Conservation (phyloP, 768 basidiomycete genomes). For the Calocybe indica region DNA sequence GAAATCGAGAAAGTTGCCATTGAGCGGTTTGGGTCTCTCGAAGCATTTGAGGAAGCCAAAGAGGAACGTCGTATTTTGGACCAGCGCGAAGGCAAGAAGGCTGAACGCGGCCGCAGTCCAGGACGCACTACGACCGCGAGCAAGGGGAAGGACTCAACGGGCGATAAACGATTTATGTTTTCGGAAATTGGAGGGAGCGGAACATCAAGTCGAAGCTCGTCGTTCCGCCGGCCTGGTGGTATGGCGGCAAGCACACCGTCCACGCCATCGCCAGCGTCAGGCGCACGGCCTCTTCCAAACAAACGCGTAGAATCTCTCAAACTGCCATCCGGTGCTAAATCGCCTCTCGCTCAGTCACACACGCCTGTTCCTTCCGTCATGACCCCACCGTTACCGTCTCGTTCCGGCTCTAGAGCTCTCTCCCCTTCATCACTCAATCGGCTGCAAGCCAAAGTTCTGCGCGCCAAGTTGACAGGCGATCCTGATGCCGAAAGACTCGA, state of each 20-base stretch:
- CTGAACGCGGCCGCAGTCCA: constrained; percentile 25
- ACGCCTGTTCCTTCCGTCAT: constrained; percentile 92
- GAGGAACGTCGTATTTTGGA: constrained; percentile 85
- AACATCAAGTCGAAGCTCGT: constrained; percentile 72
- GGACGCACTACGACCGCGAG: constrained; percentile 22
- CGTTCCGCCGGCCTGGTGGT: constrained; percentile 81
- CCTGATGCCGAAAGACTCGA: constrained; percentile 75
- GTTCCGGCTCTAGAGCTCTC: constrained; percentile 37
- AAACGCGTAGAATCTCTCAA: constrained; percentile 58
- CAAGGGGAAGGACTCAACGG: constrained; percentile 32
- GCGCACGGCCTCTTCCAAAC: constrained; percentile 32
- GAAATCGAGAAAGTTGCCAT: constrained; percentile 73
- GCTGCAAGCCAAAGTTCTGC: constrained; percentile 87
- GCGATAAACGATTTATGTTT: constrained; percentile 62
- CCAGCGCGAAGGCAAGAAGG: constrained; percentile 61
- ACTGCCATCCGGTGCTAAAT: constrained; percentile 51
- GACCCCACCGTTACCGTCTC: constrained; percentile 51
- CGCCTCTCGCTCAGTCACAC: constrained; percentile 53
- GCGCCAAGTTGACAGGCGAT: constrained; percentile 83
- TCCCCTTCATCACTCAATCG: constrained; percentile 84
- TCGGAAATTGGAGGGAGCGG: constrained; percentile 57
- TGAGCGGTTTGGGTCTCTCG: constrained; percentile 82
- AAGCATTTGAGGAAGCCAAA: constrained; percentile 83
- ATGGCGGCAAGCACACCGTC: constrained; percentile 45
- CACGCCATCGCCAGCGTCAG: constrained; percentile 54